Percentiles rank a stretch among this genome's conserved stretches.
Conservation (phyloP, 176 grass and related monocot genomes). For the Coix lacrymajobi region DNA sequence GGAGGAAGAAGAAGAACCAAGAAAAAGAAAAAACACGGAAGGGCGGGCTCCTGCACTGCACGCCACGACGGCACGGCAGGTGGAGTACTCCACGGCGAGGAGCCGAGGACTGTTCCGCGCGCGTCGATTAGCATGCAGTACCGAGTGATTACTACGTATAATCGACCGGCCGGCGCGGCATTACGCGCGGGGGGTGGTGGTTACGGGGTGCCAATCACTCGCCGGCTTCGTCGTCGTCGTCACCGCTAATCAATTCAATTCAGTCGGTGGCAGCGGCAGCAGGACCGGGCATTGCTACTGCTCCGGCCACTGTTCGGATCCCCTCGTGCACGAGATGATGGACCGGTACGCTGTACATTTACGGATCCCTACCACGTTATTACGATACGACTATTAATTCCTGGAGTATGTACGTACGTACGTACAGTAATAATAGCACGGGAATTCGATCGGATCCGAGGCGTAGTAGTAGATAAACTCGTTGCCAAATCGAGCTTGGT, state of each 20-base stretch:
- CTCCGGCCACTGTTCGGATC: not conserved
- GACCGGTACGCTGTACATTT: not conserved
- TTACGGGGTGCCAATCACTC: slow-evolving; percentile 8
- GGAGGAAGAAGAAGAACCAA: no score
- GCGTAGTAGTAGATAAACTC: no score
- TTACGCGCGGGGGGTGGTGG: slow-evolving; percentile 10
- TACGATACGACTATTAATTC: no score
- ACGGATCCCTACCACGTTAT: not conserved
- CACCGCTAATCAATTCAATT: not conserved
- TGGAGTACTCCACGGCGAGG: not conserved
- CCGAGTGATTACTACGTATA: not conserved
- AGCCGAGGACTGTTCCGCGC: not conserved
- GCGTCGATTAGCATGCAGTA: not conserved
- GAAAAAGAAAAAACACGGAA: not conserved
- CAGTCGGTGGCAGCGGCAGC: not conserved
- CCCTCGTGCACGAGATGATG: not conserved
- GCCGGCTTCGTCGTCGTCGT: not conserved
- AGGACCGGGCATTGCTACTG: not conserved
- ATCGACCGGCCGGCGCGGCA: not conserved
- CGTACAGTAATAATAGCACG: no score
- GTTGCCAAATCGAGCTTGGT: not conserved
- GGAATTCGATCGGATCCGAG: no score
- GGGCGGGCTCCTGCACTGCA: not conserved
- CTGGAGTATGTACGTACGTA: no score
- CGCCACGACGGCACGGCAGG: not conserved